Conservation (phyloP, 805 yeast genomes). For the Groenewaldozyma tartarivorans region DNA sequence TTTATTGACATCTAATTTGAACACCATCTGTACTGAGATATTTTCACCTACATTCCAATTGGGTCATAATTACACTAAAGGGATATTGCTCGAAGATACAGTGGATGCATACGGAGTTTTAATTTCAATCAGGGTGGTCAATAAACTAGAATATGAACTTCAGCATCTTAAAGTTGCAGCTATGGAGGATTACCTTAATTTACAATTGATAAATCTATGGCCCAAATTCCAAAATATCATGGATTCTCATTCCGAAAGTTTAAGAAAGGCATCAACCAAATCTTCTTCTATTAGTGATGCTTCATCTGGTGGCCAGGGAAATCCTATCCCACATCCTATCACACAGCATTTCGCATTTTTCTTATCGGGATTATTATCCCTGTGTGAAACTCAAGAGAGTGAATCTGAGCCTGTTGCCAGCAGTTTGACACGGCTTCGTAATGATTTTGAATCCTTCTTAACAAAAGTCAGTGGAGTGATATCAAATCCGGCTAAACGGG, state of each 20-base stretch:
- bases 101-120: constrained; percentile 75
- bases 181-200: constrained; percentile 58
- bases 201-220: constrained; percentile 66
- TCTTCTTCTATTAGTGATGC: constrained; percentile 15
- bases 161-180: constrained; percentile 65
- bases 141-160: constrained; percentile 51
- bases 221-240: constrained; percentile 72
- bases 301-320: constrained; percentile 16
- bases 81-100: constrained; percentile 23
- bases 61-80: constrained; percentile 41
- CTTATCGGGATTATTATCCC: constrained; percentile 57
- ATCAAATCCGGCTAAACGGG: constrained; percentile 33
- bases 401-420: constrained; percentile 61
- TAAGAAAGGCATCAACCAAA: constrained; percentile 44
- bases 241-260: constrained; percentile 66
- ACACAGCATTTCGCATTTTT: constrained; percentile 76
- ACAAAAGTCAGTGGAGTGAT: constrained; percentile 52
- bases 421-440: constrained; percentile 58
- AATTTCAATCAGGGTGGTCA: constrained; percentile 62
- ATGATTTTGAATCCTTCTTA: constrained; percentile 70
- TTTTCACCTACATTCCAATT: constrained; percentile 44
- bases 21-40: constrained; percentile 33
- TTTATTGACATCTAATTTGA: constrained; percentile 23
- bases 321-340: constrained; percentile 45
- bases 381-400: constrained; percentile 31